Conservation (phyloP, 345 rosid species). For the Acer yangbiense region DNA sequence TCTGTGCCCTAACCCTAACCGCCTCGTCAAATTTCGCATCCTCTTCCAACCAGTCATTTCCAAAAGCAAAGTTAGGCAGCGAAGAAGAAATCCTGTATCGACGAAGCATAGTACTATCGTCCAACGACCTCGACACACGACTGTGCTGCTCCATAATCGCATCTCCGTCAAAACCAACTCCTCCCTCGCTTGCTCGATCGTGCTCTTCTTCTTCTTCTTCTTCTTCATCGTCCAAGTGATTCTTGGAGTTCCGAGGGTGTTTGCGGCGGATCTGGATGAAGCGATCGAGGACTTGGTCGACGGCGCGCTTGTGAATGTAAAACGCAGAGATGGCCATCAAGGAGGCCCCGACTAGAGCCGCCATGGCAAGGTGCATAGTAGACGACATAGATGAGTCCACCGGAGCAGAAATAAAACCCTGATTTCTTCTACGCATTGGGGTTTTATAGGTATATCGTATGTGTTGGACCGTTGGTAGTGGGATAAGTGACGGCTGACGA, state of each 20-base stretch:
- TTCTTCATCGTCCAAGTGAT: not conserved
- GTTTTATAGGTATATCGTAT: not conserved
- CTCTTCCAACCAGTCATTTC: conserved; percentile 46
- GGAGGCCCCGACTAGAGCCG: conserved; percentile 63
- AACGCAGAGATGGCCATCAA: conserved; percentile 59
- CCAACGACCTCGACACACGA: conserved; percentile 32
- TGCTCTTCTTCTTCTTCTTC: conserved; percentile 6
- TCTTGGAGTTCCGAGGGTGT: not conserved
- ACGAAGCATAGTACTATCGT: conserved; percentile 21
- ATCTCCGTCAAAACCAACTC: conserved; percentile 21
- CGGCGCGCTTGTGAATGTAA: conserved; percentile 56
- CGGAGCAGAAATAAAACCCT: conserved; percentile 15
- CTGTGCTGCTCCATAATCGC: conserved; percentile 15
- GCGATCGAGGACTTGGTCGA: conserved; percentile 52
- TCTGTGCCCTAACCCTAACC: conserved; percentile 27
- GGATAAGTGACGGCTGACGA: not conserved
- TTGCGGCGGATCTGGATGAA: conserved; percentile 40
- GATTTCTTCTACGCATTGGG: not conserved
- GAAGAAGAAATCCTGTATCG: conserved; percentile 41
- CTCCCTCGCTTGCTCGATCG: conserved; percentile 8
- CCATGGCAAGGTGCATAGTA: conserved; percentile 48
- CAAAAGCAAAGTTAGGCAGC: conserved; percentile 40
- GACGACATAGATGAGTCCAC: conserved; percentile 25
- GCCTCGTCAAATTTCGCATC: conserved; percentile 40
- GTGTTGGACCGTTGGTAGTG: not conserved